Evolutionary conservation across 1,139 yeast genomes (phyloP), one percentile per base, ranked within the genome.

Genomic region (Saccharomyces pastorianus): DNA sequence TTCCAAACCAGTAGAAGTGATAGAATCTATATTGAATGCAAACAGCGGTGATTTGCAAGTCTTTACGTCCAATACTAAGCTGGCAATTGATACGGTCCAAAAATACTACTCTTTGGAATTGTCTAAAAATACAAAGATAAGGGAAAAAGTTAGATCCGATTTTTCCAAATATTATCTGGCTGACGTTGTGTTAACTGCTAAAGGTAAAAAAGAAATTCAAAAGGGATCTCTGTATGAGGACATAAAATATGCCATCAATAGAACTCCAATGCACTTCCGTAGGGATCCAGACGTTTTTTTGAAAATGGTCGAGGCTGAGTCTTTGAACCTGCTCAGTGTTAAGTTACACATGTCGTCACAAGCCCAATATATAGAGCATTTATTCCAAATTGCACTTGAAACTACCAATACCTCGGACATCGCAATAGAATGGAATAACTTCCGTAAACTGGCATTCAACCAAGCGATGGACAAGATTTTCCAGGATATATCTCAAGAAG

Each of bases 241-340:
- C 65, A 85, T 95, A 73, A 95, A 93, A 69, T 95, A 93, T 70
- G 96, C 96, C 17, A 80, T 83, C 54, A 87, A 89, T 70, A 80
- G 95, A 64, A 78, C 88, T 1, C 85, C 93, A 9, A 79, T 79
- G 9, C 93, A 90, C 56, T 80, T 95, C 63, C 80, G 82, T 3
- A 76, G 76, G 48, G 77, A 82, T 52, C 98, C 99, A 0, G 96
- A 89, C 64, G 74, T 86, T 29, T 87, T 87, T 60, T 76, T 95
- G 64, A 81, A 95, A 64, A 93, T 93, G 96, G 73, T 91, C 52
- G 91, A 87, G 65, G 99, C 99, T 1, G 99, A 93, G 68, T 71
- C 70, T 63, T 81, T 73, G 80, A 96, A 73, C 69, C 68, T 81
- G 51, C 72, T 81, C 50, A 72, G 67, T 48, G 73, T 81, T 8